Base-by-base conservation (phyloP, 768 basidiomycete genomes). In the Phylloporus rhodoxanthus region DNA sequence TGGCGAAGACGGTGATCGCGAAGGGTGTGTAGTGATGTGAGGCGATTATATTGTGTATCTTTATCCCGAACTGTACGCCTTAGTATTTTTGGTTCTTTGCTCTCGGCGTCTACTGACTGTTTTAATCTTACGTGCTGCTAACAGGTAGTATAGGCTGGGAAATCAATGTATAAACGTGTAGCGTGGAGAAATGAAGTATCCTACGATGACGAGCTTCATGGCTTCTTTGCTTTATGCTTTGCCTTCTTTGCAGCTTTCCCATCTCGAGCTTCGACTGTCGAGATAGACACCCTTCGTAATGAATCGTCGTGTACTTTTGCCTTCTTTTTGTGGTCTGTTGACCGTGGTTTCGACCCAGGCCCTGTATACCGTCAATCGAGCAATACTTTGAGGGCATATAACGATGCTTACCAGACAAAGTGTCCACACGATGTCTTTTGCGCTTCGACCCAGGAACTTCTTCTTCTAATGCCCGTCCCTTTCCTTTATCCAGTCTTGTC, bases 1-100 rank as follows among this genome's bases (percentile, higher is more conserved):
- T 10, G 68, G 70, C 25, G 65, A 72, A 28, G 64, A 76, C 20
- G 41, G 68, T 44, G 76, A 75, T 52, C 75, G 78, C 33, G 84
- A 84, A 34, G 78, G 80, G 30, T 88, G 86, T 72, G 75, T 75
- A 45, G 69, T 85, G 60, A 87, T 85, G 84, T 87, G 75, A 62
- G 11, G 39, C 8, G 40, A 39, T 44, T 20, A 28, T 26, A 36
- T 73, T 56, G 43, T 57, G 57, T 63, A 57, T 64, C 48, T 56
- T 57, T 61, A 55, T 53, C 58, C 45, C 56, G 51, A 47, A 41
- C 56, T 63, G 58, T 63, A 62, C 53, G 58, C 52, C 64, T 65
- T 68, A 57, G 59, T 50, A 32, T 54, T 21, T 36, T 40, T 43
- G 50, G 47, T 48, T 40, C 48, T 52, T 46, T 47, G 37, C 21